A percentile compares a stretch with the other conserved stretches of the same genome.
Conservation (phyloP, 2,329 filamentous ascomycete genomes). For the Paraphoma sp. region DNA sequence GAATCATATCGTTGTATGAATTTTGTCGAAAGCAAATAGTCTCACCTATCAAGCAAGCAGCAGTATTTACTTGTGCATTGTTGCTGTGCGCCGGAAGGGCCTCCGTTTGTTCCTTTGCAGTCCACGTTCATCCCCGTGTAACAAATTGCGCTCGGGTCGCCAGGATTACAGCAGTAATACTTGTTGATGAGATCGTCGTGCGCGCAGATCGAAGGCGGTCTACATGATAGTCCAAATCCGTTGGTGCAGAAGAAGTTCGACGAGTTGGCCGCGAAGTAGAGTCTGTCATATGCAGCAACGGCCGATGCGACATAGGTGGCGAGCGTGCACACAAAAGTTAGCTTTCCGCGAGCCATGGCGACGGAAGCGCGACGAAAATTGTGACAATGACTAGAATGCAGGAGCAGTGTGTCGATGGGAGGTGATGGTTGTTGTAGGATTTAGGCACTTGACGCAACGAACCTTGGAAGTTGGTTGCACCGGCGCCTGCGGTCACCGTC, state of each 20-base stretch:
- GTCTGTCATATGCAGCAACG: background rate
- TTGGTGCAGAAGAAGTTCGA: background rate
- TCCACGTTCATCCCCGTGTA: constrained; percentile 2
- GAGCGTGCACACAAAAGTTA: background rate
- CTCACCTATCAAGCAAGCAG: background rate
- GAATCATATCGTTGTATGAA: background rate
- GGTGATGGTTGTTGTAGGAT: background rate
- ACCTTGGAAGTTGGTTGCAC: background rate
- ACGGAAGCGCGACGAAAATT: background rate
- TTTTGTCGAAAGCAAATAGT: too few species aligned
- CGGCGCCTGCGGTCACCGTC: background rate
- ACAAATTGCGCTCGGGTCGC: constrained; percentile 15
- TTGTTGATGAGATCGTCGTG: constrained; percentile 17
- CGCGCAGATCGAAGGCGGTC: constrained; percentile 18
- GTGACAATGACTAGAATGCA: background rate
- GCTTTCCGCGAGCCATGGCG: background rate
- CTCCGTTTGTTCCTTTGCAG: background rate
- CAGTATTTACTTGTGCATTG: background rate
- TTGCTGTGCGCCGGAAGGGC: background rate
- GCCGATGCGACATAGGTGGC: background rate
- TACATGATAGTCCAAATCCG: constrained; percentile 10
- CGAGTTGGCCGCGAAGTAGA: background rate
- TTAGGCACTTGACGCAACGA: background rate
- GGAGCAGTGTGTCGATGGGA: background rate
- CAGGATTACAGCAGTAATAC: constrained; percentile 24